Evolutionary conservation across 2,329 filamentous ascomycete species (phyloP).

Genomic region (Beauveria sp.): DNA sequence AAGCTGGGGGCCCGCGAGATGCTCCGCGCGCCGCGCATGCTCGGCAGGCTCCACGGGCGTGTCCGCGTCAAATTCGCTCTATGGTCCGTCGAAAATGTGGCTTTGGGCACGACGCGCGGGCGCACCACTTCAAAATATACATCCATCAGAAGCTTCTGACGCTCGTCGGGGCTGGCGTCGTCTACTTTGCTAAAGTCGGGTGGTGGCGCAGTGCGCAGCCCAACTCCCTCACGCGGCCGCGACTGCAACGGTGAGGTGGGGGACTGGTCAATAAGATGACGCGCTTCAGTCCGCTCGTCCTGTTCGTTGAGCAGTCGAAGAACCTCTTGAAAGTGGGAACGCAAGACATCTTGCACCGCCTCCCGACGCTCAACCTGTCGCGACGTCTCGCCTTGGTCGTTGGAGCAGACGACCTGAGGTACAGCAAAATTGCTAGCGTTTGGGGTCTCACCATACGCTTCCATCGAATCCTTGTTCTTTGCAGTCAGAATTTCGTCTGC

Average conservation of each 20-base stretch:
- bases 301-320: conserved; percentile 37
- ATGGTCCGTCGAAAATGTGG: conserved; percentile 21
- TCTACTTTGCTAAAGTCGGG: conserved; percentile 38
- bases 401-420: conserved; percentile 4
- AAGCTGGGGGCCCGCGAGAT: conserved; percentile 1
- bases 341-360: conserved; percentile 37
- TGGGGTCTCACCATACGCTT: neutral
- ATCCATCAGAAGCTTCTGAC: conserved; percentile 42
- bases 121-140: conserved; percentile 44
- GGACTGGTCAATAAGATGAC: neutral
- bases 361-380: conserved; percentile 22
- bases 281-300: conserved; percentile 22
- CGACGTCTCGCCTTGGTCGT: conserved; percentile 12
- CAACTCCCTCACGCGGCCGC: neutral
- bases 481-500: conserved; percentile 37
- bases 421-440: neutral
- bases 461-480: conserved; percentile 15
- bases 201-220: conserved; percentile 6
- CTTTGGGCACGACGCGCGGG: conserved; percentile 29
- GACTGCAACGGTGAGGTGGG: conserved; percentile 14
- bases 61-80: conserved; percentile 18
- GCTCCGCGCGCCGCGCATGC: conserved; percentile 5
- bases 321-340: conserved; percentile 43
- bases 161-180: conserved; percentile 38
- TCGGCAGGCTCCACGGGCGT: conserved; percentile 18